Evolutionary conservation across 176 grass and related monocot genomes (phyloP).

Genomic region (Musa schizocarpa): DNA sequence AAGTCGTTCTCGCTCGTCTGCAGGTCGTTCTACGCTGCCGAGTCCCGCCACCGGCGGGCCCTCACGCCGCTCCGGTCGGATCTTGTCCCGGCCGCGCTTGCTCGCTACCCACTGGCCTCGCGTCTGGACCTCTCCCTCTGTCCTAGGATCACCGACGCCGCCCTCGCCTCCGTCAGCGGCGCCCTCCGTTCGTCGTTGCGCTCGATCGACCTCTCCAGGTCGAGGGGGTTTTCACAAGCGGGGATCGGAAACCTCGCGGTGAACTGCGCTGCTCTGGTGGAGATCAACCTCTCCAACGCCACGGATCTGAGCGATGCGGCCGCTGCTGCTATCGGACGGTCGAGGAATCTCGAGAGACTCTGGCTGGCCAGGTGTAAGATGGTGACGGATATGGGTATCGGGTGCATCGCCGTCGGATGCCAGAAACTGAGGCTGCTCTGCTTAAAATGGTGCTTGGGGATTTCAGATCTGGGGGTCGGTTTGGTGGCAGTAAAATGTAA

Average conservation of each 20-base stretch:
- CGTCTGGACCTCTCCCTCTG: conserved; percentile 70
- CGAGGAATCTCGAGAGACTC: conserved; percentile 23
- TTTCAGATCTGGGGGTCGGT: conserved; percentile 59
- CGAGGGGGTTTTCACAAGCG: conserved; percentile 34
- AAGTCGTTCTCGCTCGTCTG: conserved; percentile 75
- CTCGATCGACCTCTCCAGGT: conserved; percentile 61
- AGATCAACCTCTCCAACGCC: conserved; percentile 72
- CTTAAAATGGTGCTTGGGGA: conserved; percentile 65
- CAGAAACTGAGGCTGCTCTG: conserved; percentile 45
- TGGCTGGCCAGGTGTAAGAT: conserved; percentile 54
- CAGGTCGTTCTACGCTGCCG: conserved; percentile 52
- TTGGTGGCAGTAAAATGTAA: conserved; percentile 66
- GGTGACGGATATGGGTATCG: conserved; percentile 70
- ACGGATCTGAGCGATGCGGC: conserved; percentile 44
- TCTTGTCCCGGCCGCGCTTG: conserved; percentile 36
- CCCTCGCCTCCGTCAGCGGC: conserved; percentile 16
- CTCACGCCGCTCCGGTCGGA: conserved; percentile 61
- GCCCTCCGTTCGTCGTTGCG: conserved; percentile 10
- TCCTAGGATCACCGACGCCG: conserved; percentile 37
- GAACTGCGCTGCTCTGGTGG: conserved; percentile 30
- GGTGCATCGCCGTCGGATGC: conserved; percentile 70
- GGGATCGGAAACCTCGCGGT: conserved; percentile 40
- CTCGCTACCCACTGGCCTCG: conserved; percentile 30
- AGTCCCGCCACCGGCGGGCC: conserved; percentile 53
- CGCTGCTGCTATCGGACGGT: conserved; percentile 33